Base-by-base conservation (phyloP, 2,329 filamentous ascomycete species). In the Penicillium hordei region DNA sequence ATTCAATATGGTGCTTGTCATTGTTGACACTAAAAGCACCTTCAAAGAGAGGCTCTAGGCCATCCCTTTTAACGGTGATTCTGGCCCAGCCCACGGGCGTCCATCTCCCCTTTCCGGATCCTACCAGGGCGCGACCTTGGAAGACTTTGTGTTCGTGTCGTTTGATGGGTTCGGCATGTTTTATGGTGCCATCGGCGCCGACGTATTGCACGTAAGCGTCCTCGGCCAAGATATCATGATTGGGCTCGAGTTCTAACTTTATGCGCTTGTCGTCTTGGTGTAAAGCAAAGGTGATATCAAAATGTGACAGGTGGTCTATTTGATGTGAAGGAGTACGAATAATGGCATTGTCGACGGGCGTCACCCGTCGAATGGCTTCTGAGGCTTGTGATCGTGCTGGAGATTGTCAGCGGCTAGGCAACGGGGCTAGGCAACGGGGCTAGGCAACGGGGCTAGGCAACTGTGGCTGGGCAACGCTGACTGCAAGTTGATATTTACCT, bases 1-100 rank as follows among this genome's bases (percentile, higher is more conserved):
- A 86, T 70, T 95, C 89, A 51, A 99, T 81, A 73, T 97, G 91
- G 75, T 99, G 92, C 66, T 93, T 86, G 70, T 96, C 86, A 55
- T 89, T 86, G 68, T 89, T 79, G 38, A 97, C 78, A 34, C 88
- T 87, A 72, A 97, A 97, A 3, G 89, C 89, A 52, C 94, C 94
- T 74, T 97, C 91, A 66, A 99, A 99, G 31, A 96, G 75, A 23
- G 94, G 94, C 17, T 83, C 72, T 42, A 80, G 75, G 2, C 94
- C 94, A 76, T 99, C 94, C 61, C 82, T 81, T 65, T 86, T 83
- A 12, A 99, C 80, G 48, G 87, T 86, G 60, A 97, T 86, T 57
- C 94, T 84, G 43, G 93, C 91, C 90, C 91, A 97, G 44, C 94
- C 94, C 17, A 88, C 89, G 63, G 88, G 86, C 55, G 86, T 86